These are phyloP conservation scores for Xylaria sp. DNA, from an alignment of 2,329 filamentous ascomycete species.

Conservation along the genomic window DNA sequence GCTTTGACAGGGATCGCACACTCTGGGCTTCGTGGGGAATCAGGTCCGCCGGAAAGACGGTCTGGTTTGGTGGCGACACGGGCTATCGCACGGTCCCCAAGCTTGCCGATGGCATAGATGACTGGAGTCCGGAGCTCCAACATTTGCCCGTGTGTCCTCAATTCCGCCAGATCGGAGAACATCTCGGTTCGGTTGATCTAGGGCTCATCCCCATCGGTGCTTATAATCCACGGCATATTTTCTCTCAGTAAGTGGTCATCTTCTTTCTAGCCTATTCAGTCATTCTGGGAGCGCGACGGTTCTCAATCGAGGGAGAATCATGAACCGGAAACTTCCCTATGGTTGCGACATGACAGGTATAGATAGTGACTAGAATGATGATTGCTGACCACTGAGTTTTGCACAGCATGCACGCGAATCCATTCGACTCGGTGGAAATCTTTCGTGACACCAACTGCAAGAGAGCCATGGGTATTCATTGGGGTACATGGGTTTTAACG, in stretches of 20 bases:
- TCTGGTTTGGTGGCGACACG: conserved; percentile 92
- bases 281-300: not conserved
- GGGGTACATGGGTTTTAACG: conserved; percentile 91
- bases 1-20: conserved; percentile 77
- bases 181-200: conserved; percentile 87
- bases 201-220: conserved; percentile 94
- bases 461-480: conserved; percentile 87
- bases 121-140: conserved; percentile 75
- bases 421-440: conserved; percentile 88
- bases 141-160: conserved; percentile 81
- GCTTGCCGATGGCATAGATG: conserved; percentile 70
- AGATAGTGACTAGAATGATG: not conserved
- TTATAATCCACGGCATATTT: conserved; percentile 77
- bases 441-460: conserved; percentile 85
- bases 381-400: conserved; percentile 8
- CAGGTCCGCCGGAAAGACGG: conserved; percentile 74
- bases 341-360: not conserved
- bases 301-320: not conserved
- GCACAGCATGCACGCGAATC: conserved; percentile 79
- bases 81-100: conserved; percentile 84
- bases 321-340: not conserved
- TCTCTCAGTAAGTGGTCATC: conserved; percentile 64
- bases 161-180: conserved; percentile 83
- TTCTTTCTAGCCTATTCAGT: not conserved
- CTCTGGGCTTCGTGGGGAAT: conserved; percentile 92